A percentile compares a stretch with the other conserved stretches of the same genome.
Conservation (phyloP, 148 eudicot genomes). For the Vaccinium corymbosum region DNA sequence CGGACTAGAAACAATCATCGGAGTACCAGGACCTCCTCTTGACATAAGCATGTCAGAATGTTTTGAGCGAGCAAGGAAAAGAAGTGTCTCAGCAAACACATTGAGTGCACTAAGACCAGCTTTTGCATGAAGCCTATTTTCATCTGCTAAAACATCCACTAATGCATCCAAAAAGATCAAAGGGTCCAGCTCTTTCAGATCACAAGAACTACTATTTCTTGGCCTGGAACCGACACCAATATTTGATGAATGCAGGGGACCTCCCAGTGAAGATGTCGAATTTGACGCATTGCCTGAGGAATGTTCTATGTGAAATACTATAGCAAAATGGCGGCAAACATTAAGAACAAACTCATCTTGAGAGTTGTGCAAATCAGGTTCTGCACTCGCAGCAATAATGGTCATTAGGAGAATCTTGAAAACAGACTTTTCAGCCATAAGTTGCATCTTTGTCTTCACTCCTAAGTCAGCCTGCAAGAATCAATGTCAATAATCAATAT, state of each 20-base stretch:
- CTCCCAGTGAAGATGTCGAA: constrained; percentile 46
- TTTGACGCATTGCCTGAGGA: constrained; percentile 39
- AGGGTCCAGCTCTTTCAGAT: constrained; percentile 90
- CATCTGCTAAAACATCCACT: constrained; percentile 92
- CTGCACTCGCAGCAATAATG: constrained; percentile 83
- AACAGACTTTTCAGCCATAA: constrained; percentile 93
- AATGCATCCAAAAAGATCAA: constrained; percentile 88
- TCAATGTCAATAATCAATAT: neutral
- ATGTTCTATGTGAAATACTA: constrained; percentile 73
- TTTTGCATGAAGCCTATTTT: constrained; percentile 87
- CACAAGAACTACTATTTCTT: constrained; percentile 49
- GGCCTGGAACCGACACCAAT: constrained; percentile 38
- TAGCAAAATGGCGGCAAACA: constrained; percentile 88
- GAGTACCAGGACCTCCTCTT: constrained; percentile 92
- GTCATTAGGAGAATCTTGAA: constrained; percentile 93
- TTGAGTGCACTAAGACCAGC: constrained; percentile 84
- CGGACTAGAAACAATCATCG: constrained; percentile 97
- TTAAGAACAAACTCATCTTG: constrained; percentile 73
- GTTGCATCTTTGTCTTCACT: constrained; percentile 98
- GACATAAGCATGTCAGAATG: constrained; percentile 67
- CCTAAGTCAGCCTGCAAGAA: constrained; percentile 82
- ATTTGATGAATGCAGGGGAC: constrained; percentile 47
- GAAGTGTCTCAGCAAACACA: constrained; percentile 72
- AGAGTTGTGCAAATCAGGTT: constrained; percentile 64
- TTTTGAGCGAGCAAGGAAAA: constrained; percentile 73